These are phyloP conservation scores for Rosa chinensis DNA, from an alignment of 306 rosid genomes.

Conservation along the genomic window DNA sequence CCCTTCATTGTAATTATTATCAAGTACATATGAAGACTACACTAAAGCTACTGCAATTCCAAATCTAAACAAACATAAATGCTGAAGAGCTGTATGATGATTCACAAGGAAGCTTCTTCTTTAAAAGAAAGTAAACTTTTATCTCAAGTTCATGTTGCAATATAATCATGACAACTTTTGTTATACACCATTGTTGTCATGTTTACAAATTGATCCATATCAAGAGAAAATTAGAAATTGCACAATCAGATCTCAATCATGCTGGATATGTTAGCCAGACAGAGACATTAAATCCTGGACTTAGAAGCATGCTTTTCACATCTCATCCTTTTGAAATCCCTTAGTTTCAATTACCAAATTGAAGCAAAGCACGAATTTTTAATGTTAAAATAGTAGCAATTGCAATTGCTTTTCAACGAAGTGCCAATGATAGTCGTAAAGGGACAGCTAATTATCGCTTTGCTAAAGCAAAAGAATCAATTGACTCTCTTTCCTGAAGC, in stretches of 20 bases:
- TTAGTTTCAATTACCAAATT: background rate
- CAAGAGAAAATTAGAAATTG: background rate
- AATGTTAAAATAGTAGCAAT: conserved; percentile 1
- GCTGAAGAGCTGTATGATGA: background rate
- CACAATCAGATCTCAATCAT: background rate
- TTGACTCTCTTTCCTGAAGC: background rate
- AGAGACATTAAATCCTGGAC: background rate
- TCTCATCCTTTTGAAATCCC: background rate
- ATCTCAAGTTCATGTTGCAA: conserved; percentile 1
- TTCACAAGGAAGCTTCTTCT: background rate
- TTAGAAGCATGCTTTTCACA: background rate
- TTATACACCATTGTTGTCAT: background rate
- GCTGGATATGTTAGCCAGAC: background rate
- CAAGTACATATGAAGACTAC: background rate
- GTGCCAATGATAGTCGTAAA: background rate
- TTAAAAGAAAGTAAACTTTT: background rate
- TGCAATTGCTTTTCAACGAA: conserved; percentile 3
- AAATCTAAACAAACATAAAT: background rate
- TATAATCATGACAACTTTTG: background rate
- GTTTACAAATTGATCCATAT: background rate
- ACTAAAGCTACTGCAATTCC: background rate
- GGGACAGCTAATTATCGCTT: background rate
- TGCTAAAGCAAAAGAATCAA: background rate
- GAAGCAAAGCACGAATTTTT: background rate
- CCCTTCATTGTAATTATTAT: background rate